Conservation (phyloP, 2,329 filamentous ascomycete genomes). For the Tolypocladium amazonense region DNA sequence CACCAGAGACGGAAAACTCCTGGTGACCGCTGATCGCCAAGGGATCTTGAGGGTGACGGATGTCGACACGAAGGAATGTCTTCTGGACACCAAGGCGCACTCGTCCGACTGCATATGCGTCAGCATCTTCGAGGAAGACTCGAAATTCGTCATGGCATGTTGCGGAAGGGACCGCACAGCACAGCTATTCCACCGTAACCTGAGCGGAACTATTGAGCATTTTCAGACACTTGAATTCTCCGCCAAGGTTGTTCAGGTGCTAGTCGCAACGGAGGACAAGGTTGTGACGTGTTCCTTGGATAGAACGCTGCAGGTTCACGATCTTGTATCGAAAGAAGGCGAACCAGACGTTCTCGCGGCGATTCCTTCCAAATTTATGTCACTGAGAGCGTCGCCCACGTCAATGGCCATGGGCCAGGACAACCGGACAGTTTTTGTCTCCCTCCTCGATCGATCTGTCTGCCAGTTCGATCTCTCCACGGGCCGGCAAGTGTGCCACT, state of each 20-base stretch:
- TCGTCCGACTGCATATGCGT: constrained; percentile 77
- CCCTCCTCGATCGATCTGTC: constrained; percentile 48
- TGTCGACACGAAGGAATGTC: constrained; percentile 45
- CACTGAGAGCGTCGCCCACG: constrained; percentile 75
- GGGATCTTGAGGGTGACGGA: constrained; percentile 71
- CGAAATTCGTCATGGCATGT: constrained; percentile 61
- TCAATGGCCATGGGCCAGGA: constrained; percentile 68
- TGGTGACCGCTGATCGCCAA: constrained; percentile 77
- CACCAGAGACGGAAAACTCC: constrained; percentile 49
- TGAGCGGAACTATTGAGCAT: constrained; percentile 54
- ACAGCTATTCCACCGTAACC: constrained; percentile 66
- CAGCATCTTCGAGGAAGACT: constrained; percentile 53
- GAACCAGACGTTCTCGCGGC: constrained; percentile 61
- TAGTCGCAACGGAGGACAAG: constrained; percentile 65
- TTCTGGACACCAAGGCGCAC: constrained; percentile 75
- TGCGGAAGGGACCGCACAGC: constrained; percentile 85
- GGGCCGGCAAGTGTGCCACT: constrained; percentile 59
- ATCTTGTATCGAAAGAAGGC: constrained; percentile 60
- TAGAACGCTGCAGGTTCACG: constrained; percentile 73
- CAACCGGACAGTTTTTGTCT: constrained; percentile 46
- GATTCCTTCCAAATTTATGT: constrained; percentile 64
- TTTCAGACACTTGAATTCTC: constrained; percentile 92
- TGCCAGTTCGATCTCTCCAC: constrained; percentile 53
- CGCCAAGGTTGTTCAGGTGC: constrained; percentile 64
- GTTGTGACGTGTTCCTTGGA: constrained; percentile 84